Percentiles rank a stretch among this genome's conserved stretches.
Evolutionary conservation across 1,139 yeast species (phyloP).

Genomic region (Magnusiomyces tetraspermus): DNA sequence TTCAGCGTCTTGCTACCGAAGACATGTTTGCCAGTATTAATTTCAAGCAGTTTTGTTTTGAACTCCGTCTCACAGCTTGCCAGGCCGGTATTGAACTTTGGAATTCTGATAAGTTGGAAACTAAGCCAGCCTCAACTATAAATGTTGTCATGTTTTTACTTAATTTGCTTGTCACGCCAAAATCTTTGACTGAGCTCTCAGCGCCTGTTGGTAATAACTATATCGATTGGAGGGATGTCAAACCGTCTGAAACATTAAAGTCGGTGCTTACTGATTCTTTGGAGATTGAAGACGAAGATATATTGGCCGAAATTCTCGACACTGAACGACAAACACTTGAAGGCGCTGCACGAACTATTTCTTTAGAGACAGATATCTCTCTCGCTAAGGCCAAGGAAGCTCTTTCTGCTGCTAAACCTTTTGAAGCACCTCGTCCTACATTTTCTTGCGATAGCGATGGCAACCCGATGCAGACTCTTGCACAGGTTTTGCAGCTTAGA

Average conservation of each 20-base stretch:
- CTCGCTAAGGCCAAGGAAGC: slow-evolving; percentile 2
- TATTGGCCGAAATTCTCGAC: slow-evolving; percentile 16
- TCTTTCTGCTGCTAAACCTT: neutral
- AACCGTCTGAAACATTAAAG: slow-evolving; percentile 45
- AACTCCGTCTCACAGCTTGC: slow-evolving; percentile 25
- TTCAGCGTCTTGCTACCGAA: too few species aligned
- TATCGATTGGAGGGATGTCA: slow-evolving; percentile 37
- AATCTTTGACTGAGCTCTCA: neutral
- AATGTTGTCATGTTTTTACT: slow-evolving; percentile 20
- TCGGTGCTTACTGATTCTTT: slow-evolving; percentile 43
- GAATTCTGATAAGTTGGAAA: slow-evolving; percentile 22
- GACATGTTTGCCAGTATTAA: slow-evolving; percentile 25
- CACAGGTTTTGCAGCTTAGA: neutral
- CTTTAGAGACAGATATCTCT: neutral
- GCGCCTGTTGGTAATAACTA: slow-evolving; percentile 12
- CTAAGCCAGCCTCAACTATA: slow-evolving; percentile 19
- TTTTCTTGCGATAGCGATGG: neutral
- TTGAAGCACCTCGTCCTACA: neutral
- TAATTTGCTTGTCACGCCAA: neutral
- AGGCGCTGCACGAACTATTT: neutral
- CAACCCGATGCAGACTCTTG: neutral
- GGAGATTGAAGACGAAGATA: slow-evolving; percentile 33
- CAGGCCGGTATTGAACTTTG: slow-evolving; percentile 22
- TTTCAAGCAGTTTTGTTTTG: slow-evolving; percentile 28
- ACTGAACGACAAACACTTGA: neutral